Percentiles rank a stretch among this genome's conserved stretches.
phyloP scores from a whole-genome alignment of 2,329 filamentous ascomycete species.

The Penicillium sp. region DNA sequence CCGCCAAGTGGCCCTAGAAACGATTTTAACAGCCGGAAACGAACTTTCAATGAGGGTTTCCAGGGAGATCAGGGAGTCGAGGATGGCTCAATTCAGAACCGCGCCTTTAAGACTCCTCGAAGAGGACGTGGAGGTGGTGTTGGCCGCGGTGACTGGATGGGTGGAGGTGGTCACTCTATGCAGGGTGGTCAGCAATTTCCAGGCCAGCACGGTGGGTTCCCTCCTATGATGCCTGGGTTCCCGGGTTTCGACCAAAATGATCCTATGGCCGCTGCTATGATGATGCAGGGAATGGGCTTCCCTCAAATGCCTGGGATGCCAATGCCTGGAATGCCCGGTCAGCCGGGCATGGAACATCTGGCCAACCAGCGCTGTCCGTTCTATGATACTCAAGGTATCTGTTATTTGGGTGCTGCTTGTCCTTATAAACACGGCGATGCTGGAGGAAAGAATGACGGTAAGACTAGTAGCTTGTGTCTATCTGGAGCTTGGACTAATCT shows the following conservation, averaged over 20 bases:
- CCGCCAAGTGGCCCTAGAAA: constrained; percentile 23
- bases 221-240: constrained; percentile 45
- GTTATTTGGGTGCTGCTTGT: constrained; percentile 56
- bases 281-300: constrained; percentile 55
- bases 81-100: constrained; percentile 44
- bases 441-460: constrained; percentile 42
- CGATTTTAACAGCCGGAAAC: constrained; percentile 49
- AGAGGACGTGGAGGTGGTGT: constrained; percentile 40
- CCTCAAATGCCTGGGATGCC: constrained; percentile 51
- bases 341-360: constrained; percentile 30
- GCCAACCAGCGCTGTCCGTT: constrained; percentile 52
- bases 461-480: background rate
- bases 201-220: constrained; percentile 32
- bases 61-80: constrained; percentile 46
- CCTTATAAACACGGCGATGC: constrained; percentile 57
- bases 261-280: constrained; percentile 55
- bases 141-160: constrained; percentile 46
- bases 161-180: constrained; percentile 27
- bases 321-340: constrained; percentile 39
- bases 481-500: constrained; percentile 3
- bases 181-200: constrained; percentile 29
- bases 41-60: constrained; percentile 53
- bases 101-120: constrained; percentile 49
- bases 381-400: constrained; percentile 61
- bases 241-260: constrained; percentile 56